Evolutionary conservation across 2,329 filamentous ascomycete genomes (phyloP).

Genomic region (Beauveria sp.): DNA sequence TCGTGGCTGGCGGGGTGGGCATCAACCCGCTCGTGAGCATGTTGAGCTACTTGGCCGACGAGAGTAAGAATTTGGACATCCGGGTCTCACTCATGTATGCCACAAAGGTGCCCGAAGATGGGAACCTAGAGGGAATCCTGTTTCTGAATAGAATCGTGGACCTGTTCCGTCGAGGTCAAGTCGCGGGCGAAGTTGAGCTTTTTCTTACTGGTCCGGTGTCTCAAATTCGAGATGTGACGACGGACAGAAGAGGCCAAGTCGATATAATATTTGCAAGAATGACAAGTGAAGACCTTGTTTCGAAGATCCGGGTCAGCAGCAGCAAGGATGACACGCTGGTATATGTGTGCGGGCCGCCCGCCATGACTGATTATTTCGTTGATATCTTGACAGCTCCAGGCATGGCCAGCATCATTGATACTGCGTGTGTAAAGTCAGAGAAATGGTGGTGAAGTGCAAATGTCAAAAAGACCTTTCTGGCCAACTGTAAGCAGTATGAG

Average conservation of each 20-base stretch:
- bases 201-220: constrained; percentile 36
- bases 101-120: constrained; percentile 29
- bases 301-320: constrained; percentile 26
- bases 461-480: neutral
- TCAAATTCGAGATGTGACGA: neutral
- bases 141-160: constrained; percentile 42
- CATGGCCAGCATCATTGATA: constrained; percentile 30
- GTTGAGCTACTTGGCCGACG: constrained; percentile 47
- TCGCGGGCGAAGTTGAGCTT: constrained; percentile 36
- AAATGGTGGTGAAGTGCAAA: constrained; percentile 52
- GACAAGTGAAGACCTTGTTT: constrained; percentile 31
- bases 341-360: constrained; percentile 61
- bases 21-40: constrained; percentile 78
- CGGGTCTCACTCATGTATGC: constrained; percentile 59
- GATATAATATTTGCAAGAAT: constrained; percentile 33
- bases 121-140: constrained; percentile 31
- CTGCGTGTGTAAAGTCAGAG: constrained; percentile 46
- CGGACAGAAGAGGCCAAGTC: neutral
- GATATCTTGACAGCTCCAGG: constrained; percentile 30
- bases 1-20: constrained; percentile 75
- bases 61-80: constrained; percentile 24
- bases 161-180: constrained; percentile 29
- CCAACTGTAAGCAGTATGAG: neutral
- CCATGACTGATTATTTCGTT: constrained; percentile 63
- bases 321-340: constrained; percentile 38